Base-by-base conservation (phyloP, 495 filamentous ascomycete species). In the Cairneyella variabilis region DNA sequence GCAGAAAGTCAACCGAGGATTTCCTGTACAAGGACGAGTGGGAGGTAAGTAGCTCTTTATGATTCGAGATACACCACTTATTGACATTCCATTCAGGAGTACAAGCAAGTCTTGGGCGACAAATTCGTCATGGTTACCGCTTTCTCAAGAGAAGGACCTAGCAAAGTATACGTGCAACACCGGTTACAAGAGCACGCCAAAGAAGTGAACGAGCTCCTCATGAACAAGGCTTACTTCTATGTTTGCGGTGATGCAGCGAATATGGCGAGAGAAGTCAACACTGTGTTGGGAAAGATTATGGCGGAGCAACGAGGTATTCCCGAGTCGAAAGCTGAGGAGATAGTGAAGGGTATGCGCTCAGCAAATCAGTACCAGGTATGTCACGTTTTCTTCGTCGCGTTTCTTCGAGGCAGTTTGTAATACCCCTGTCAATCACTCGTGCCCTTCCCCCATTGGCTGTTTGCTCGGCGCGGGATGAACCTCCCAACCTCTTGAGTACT, bases 131-230 rank as follows among this genome's bases (percentile, higher is more conserved):
- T 97, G 46, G 80, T 97, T 66, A 90, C 85, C 21, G 93, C 93
- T 42, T 99, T 99, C 74, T 99, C 93, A 8, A 83, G 93, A 56
- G 89, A 97, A 54, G 77, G 76, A 0, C 59, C 78, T 27, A 73
- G 90, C 68, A 99, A 99, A 75, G 88, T 99, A 28, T 99, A 99
- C 64, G 93, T 99, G 5, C 93, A 99, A 70, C 91, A 99, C 69
- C 77, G 88, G 54, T 76, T 99, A 51, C 80, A 85, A 68, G 90
- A 97, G 69, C 74, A 83, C 20, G 88, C 90, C 25, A 76, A 84
- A 47, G 82, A 95, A 57, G 78, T 99, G 71, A 93, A 96, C 68
- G 82, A 91, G 58, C 83, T 99, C 2, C 76, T 99, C 10, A 75
- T 88, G 64, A 70, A 84, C 59, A 89, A 97, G 66, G 92, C 87